A percentile compares a stretch with the other conserved stretches of the same genome.
These are phyloP conservation scores for Solanum chmielewskii DNA, from an alignment of 257 asterid species.

Conservation along the genomic window DNA sequence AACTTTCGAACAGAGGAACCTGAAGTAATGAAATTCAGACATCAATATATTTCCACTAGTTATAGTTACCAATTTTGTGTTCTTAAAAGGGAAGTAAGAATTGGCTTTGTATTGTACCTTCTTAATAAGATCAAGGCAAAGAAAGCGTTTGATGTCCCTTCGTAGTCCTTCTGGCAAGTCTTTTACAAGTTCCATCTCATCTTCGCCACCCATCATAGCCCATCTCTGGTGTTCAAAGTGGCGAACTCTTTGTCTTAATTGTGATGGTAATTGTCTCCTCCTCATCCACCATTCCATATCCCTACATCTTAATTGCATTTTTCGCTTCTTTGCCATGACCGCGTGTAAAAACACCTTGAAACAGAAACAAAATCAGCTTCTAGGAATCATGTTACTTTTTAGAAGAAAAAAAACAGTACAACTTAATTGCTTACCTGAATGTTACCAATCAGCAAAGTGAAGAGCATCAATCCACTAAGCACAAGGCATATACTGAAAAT, in stretches of 20 bases:
- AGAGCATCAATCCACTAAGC: constrained; percentile 83
- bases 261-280: constrained; percentile 78
- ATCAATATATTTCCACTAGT: background rate
- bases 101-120: constrained; percentile 30
- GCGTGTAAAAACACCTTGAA: constrained; percentile 80
- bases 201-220: constrained; percentile 67
- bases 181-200: constrained; percentile 64
- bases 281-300: constrained; percentile 99
- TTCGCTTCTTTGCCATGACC: constrained; percentile 86
- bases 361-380: background rate
- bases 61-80: background rate
- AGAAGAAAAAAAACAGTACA: background rate
- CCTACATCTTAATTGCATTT: constrained; percentile 79
- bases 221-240: constrained; percentile 72
- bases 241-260: constrained; percentile 66
- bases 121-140: constrained; percentile 67
- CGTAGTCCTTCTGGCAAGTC: constrained; percentile 90
- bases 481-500: constrained; percentile 67
- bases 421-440: constrained; percentile 48
- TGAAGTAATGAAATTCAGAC: constrained; percentile 1
- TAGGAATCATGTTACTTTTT: background rate
- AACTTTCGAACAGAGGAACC: constrained; percentile 77
- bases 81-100: background rate
- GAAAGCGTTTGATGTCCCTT: constrained; percentile 85
- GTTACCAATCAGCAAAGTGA: constrained; percentile 86